Conservation (phyloP, 352 stramenopile genomes). For the Sclerospora graminicola region DNA sequence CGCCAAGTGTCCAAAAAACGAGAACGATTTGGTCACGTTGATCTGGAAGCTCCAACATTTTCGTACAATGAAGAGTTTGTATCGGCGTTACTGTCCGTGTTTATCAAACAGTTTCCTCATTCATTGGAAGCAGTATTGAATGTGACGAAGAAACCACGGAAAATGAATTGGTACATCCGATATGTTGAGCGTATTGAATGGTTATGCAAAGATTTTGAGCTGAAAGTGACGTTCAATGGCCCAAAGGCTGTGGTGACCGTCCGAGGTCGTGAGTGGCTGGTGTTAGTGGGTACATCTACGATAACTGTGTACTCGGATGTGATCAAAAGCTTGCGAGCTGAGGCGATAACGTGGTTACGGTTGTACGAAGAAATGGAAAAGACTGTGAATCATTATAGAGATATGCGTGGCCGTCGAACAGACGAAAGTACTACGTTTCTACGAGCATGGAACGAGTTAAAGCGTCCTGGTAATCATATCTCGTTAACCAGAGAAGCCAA, state of each 20-base stretch:
- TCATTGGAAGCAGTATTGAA: slow-evolving; percentile 43
- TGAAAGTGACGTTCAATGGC: slow-evolving; percentile 34
- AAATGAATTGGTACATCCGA: slow-evolving; percentile 62
- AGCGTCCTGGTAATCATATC: slow-evolving; percentile 20
- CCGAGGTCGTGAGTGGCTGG: slow-evolving; percentile 39
- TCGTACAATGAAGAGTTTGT: slow-evolving; percentile 44
- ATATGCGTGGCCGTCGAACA: slow-evolving; percentile 7
- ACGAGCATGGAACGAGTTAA: slow-evolving; percentile 43
- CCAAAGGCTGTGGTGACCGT: slow-evolving; percentile 32
- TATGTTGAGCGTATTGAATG: slow-evolving; percentile 43
- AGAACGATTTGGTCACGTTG: slow-evolving; percentile 1
- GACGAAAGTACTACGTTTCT: slow-evolving; percentile 38
- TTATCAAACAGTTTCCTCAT: slow-evolving; percentile 44
- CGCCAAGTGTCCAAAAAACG: neutral
- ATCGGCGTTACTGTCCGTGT: slow-evolving; percentile 32
- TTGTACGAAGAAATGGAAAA: slow-evolving; percentile 32
- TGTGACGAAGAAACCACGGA: slow-evolving; percentile 56
- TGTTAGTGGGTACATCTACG: slow-evolving; percentile 30
- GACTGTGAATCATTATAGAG: slow-evolving; percentile 14
- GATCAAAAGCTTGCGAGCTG: slow-evolving; percentile 30
- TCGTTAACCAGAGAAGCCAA: slow-evolving; percentile 30
- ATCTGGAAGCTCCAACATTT: slow-evolving; percentile 24
- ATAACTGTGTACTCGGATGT: slow-evolving; percentile 33
- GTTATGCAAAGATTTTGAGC: slow-evolving; percentile 20
- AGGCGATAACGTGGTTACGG: slow-evolving; percentile 35